Base-by-base conservation (phyloP, 2,329 filamentous ascomycete species). In the Ploettnerulaceae sp. region DNA sequence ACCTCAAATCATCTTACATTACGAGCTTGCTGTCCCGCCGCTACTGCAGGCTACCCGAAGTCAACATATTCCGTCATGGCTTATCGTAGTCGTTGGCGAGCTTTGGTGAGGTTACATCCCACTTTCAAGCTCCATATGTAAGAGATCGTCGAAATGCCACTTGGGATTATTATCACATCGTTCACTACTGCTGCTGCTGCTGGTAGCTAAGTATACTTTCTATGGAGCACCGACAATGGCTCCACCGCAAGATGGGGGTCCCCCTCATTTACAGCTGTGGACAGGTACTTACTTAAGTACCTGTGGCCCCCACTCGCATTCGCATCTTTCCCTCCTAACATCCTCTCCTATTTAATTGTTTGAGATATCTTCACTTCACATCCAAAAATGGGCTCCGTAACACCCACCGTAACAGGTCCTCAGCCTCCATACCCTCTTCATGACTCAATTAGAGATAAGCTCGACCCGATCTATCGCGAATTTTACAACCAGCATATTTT, bases 361-460 rank as follows among this genome's bases (percentile, higher is more conserved):
- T 11, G 22, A 37, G 28, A 22, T 36, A 38, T 38, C 26, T 31
- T 41, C 26, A 29, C 38, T 25, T 32, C 25, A 22, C 21, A 22
- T 32, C 6, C 12, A 3, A 41, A 24, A 45, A 58, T 58, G 54
- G 50, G 48, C 42, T 51, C 53, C 22, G 31, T 53, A 12, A 54
- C 47, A 14, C 45, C 53, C 14, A 28, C 18, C n/a, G 15, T 7
- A 8, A 7, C 31, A 3, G 40, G 35, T 15, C 47, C 51, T n/a
- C 50, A 55, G 34, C 60, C 60, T 7, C 59, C 60, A 4, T 61
- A 61, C 28, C 56, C 55, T 3, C 55, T 63, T 11, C 59, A 61
- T 32, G 12, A 33, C 2, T 56, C 53, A n/a, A 43, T 62, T 5
- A 37, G 40, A 12, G 46, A 52, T 7, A 56, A 57, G 25, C 43